Percentiles rank a stretch among this genome's conserved stretches.
These are phyloP conservation scores for Rhododendron simsii DNA, from an alignment of 148 eudicot species.

Conservation along the genomic window DNA sequence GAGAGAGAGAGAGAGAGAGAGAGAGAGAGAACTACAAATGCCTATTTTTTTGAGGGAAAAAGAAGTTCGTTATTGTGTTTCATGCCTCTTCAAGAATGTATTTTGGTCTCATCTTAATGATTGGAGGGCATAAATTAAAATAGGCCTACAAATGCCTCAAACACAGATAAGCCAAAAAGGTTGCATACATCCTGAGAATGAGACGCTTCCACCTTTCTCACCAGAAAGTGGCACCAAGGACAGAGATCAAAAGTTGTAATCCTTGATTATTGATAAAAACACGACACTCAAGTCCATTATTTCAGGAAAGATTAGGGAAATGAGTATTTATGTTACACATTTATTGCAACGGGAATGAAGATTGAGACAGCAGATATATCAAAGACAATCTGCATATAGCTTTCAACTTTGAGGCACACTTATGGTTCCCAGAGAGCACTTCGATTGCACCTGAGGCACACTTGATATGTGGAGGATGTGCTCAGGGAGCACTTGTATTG, in stretches of 20 bases:
- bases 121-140: conserved; percentile 72
- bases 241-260: conserved; percentile 23
- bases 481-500: too few relatives aligned
- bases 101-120: conserved; percentile 4
- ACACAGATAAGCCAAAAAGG: conserved; percentile 52
- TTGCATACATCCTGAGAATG: conserved; percentile 62
- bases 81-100: conserved; percentile 42
- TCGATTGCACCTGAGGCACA: too few relatives aligned
- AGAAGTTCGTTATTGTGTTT: conserved; percentile 36
- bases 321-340: too few relatives aligned
- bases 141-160: conserved; percentile 80
- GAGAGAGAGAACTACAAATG: too few relatives aligned
- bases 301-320: background rate
- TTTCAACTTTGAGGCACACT: too few relatives aligned
- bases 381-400: too few relatives aligned
- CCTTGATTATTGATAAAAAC: background rate
- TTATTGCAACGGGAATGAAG: too few relatives aligned
- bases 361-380: too few relatives aligned
- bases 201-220: conserved; percentile 46
- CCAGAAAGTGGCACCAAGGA: conserved; percentile 51
- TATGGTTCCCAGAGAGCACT: too few relatives aligned
- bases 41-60: too few relatives aligned
- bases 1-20: too few relatives aligned
- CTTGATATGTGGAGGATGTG: too few relatives aligned
- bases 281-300: background rate